These are phyloP conservation scores for Phytopythium aichiense DNA, from an alignment of 352 stramenopile genomes.

Conservation along the genomic window DNA sequence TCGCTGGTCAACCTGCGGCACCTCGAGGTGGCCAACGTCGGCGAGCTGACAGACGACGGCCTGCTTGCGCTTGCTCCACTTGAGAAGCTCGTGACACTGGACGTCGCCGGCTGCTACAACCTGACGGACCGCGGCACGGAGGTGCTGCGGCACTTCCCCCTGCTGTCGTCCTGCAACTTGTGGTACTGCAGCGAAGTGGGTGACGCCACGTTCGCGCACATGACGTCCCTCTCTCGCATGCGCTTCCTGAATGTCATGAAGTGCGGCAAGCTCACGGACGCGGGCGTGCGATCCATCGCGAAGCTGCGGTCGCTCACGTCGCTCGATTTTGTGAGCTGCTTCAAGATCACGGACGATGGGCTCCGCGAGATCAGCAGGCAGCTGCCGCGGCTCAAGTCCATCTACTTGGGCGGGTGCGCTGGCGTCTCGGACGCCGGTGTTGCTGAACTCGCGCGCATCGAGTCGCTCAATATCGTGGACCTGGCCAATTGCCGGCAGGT, in stretches of 20 bases:
- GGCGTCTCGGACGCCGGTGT: constrained; percentile 61
- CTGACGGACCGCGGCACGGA: constrained; percentile 63
- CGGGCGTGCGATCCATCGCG: constrained; percentile 37
- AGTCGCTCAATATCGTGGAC: constrained; percentile 55
- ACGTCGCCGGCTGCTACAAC: constrained; percentile 79
- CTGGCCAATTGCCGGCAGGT: constrained; percentile 74
- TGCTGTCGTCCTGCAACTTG: constrained; percentile 66
- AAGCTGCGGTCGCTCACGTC: constrained; percentile 53
- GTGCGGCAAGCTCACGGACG: constrained; percentile 66
- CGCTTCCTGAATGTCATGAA: constrained; percentile 83
- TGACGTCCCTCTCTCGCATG: constrained; percentile 49
- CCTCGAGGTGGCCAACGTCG: constrained; percentile 74
- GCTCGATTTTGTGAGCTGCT: constrained; percentile 78
- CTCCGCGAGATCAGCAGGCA: constrained; percentile 27
- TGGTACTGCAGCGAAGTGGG: constrained; percentile 85
- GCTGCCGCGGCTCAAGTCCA: constrained; percentile 47
- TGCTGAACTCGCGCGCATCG: constrained; percentile 31
- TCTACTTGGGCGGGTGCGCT: constrained; percentile 61
- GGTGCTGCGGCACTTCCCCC: constrained; percentile 48
- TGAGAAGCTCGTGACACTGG: constrained; percentile 50
- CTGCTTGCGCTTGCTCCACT: constrained; percentile 48
- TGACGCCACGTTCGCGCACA: constrained; percentile 52
- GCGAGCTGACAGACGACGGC: constrained; percentile 62
- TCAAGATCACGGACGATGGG: constrained; percentile 55
- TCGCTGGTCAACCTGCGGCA: constrained; percentile 57